Evolutionary conservation across 192 early-diverging fungal species (phyloP), one percentile per base, ranked within the genome.

Genomic region (Chytriomyces hyalinus): DNA sequence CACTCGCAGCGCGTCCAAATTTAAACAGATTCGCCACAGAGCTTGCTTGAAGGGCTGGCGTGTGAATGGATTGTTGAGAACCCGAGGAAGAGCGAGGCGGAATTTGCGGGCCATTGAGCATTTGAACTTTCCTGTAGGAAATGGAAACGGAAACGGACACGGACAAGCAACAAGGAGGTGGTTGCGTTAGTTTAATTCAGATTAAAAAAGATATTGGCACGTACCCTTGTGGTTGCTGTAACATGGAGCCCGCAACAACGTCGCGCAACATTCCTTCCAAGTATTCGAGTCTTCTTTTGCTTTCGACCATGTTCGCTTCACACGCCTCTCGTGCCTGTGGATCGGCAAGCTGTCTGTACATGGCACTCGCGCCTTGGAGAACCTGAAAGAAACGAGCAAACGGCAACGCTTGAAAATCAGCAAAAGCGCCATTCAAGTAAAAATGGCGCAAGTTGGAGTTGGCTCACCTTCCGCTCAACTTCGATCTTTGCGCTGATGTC

Each of bases 401-500:
- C 36, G 36, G 36, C 36, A 36, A 36, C 0, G 3, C 36, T 36
- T 2, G 36, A 36, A 36, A 36, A 36, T 36, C 36, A 36, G 36
- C 36, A 36, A 36, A 36, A 36, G 36, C 4, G 3, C 36, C 36
- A 36, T 36, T 36, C 36, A 36, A 36, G 36, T 36, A 36, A 36
- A 36, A 36, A 36, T 36, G 4, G 36, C 36, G 36, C 36, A 36
- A 36, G 36, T 36, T 36, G 36, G 36, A 4, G 36, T 36, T 4
- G 36, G 36, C 36, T 36, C 82, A 91, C 87, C 75, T 88, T 91
- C 59, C 87, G 80, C 87, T 95, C 94, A 46, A 87, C 87, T 61
- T 91, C 86, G 71, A 94, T 90, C 80, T 92, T 93, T 49, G 85
- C 83, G 61, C 84, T 83, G 68, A 92, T 84, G 76, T 93, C 91